These are phyloP conservation scores for Paracamarosporium sp. DNA, from an alignment of 2,329 filamentous ascomycete genomes.

Conservation along the genomic window DNA sequence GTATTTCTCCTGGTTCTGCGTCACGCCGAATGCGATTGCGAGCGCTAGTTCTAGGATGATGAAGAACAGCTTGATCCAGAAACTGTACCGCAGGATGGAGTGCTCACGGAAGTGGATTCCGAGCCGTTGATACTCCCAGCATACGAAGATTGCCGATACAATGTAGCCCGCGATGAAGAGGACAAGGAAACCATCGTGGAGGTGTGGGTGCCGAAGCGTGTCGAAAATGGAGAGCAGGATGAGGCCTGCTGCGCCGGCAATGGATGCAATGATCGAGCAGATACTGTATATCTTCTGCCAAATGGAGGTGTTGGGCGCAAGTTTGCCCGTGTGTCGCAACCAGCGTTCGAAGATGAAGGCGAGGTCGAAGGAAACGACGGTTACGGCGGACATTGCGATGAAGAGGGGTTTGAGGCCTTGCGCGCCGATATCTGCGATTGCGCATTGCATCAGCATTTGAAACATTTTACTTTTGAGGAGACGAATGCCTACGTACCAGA, in stretches of 20 bases:
- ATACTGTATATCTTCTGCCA: constrained; percentile 68
- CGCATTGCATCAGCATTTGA: constrained; percentile 35
- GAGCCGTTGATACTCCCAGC: constrained; percentile 86
- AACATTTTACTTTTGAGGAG: not conserved
- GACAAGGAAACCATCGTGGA: constrained; percentile 79
- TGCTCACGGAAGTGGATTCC: constrained; percentile 81
- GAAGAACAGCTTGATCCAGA: constrained; percentile 87
- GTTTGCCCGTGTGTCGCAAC: constrained; percentile 80
- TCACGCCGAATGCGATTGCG: constrained; percentile 73
- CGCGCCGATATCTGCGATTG: constrained; percentile 61
- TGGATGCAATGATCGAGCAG: constrained; percentile 70
- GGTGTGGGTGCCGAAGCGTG: constrained; percentile 68
- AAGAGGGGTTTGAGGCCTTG: constrained; percentile 76
- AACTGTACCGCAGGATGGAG: constrained; percentile 75
- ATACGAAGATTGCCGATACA: constrained; percentile 84
- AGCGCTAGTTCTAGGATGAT: constrained; percentile 80
- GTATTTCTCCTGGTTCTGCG: constrained; percentile 56
- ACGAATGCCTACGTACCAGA: constrained; percentile 58
- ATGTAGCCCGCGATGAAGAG: constrained; percentile 89
- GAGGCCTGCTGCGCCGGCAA: constrained; percentile 79
- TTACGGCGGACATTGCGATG: constrained; percentile 73
- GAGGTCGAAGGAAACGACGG: constrained; percentile 80
- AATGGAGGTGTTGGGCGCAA: constrained; percentile 74
- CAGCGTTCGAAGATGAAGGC: constrained; percentile 83
- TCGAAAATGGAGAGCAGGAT: constrained; percentile 88